Evolutionary conservation across 2,329 filamentous ascomycete species (phyloP).

Genomic region (Ophiosphaerella korrae): DNA sequence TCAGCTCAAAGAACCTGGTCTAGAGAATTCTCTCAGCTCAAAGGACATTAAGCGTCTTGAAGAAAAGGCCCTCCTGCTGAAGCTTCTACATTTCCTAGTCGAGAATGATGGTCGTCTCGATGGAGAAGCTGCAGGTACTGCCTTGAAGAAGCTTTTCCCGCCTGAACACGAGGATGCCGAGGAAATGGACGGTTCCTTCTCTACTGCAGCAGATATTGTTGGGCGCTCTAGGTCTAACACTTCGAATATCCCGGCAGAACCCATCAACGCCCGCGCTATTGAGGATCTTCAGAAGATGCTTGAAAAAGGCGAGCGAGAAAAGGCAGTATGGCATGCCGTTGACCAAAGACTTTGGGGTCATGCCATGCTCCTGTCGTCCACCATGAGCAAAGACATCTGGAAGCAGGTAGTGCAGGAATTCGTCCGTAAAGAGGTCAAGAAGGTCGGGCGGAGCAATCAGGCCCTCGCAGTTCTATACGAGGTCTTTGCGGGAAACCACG

Average conservation of each 20-base stretch:
- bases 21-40: constrained; percentile 59
- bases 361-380: constrained; percentile 87
- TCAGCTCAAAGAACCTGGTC: constrained; percentile 48
- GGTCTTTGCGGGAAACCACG: constrained; percentile 88
- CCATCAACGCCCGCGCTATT: constrained; percentile 70
- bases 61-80: constrained; percentile 86
- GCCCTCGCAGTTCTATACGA: constrained; percentile 91
- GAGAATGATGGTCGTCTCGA: constrained; percentile 86
- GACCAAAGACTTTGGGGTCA: constrained; percentile 96
- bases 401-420: constrained; percentile 96
- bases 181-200: constrained; percentile 30
- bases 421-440: constrained; percentile 90
- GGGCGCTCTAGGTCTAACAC: constrained; percentile 41
- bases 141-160: constrained; percentile 75
- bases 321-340: constrained; percentile 90
- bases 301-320: constrained; percentile 81
- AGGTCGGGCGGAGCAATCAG: constrained; percentile 77
- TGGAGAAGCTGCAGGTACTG: constrained; percentile 72
- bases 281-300: constrained; percentile 75
- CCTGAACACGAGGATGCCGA: constrained; percentile 53
- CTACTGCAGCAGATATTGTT: constrained; percentile 46
- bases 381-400: constrained; percentile 75
- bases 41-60: constrained; percentile 71
- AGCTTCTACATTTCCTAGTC: constrained; percentile 77
- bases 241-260: constrained; percentile 58